Base-by-base conservation (phyloP, 2,329 filamentous ascomycete species). In the Hypoxylon sp. region DNA sequence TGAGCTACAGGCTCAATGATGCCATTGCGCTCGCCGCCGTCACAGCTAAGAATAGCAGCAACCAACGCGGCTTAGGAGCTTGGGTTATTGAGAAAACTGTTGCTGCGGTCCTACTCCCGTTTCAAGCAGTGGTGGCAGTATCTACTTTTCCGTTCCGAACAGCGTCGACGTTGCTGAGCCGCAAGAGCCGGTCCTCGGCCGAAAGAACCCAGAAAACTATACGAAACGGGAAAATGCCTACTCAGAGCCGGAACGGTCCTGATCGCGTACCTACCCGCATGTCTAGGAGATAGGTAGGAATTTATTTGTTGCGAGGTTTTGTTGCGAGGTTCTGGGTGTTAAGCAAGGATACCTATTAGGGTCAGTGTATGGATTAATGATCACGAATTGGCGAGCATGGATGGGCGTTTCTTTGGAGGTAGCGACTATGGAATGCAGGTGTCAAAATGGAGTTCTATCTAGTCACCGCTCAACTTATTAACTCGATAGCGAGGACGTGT, bases 21-120 rank as follows among this genome's bases (percentile, higher is more conserved):
- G 91, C 93, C 3, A 86, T 97, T 50, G 88, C 92, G 0, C 83
- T 98, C n/a, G 93, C 93, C 2, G 92, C 92, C 0, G 92, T 91
- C 0, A 92, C 92, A 1, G 90, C 90, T 9, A 86, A 84, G 76
- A 82, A 83, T 68, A 83, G 81, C 65, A 77, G 76, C 17, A 74
- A 78, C 3, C 78, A 79, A 51, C 79, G 78, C 73, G 79, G 79
- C 22, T 46, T 83, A 4, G 61, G 83, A 9, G 70, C 74, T 6
- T 82, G 81, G 78, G 46, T 79, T n/a, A 65, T 80, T 9, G 82
- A 83, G 31, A 79, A 76, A 48, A 65, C 79, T 14, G 72, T 80
- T 10, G 74, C 77, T 9, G 50, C 81, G 0, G 55, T 80, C 6
- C 73, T 83, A 19, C 73, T 85, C n/a, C 85, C 85, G 0, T 76